Evolutionary conservation across 768 basidiomycete species (phyloP), one percentile per base, ranked within the genome.

Genomic region (Termitomyces sp.): DNA sequence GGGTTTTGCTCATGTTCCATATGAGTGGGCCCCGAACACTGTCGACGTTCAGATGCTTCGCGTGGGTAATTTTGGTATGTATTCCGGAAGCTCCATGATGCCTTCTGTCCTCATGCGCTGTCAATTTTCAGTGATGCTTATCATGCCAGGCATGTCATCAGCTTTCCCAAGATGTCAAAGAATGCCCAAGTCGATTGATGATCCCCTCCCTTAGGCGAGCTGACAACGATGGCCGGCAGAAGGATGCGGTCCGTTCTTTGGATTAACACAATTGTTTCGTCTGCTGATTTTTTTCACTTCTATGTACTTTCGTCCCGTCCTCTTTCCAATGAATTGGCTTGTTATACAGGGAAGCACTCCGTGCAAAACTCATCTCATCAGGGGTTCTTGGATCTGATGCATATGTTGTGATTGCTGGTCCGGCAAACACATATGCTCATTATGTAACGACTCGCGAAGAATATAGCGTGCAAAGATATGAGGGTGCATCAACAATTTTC

Each of bases 201-300:
- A 46, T 20, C n/a, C 9, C n/a, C 8, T 48, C 42, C n/a, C 24
- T 50, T 59, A 74, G 80, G 88, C 32, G 90, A 92, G 69, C 69
- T 90, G 57, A 92, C 90, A 6, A 92, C 90, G 3, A 92, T 92
- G 90, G 78, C 88, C 40, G 90, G 90, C 14, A 73, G 90, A 59
- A 80, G 90, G 42, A 76, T 92, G 56, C 80, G 89, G 86, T 88
- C 57, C 26, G 52, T 53, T 40, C n/a, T 30, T 40, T 42, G 18
- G n/a, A 24, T 26, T 36, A 20, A 6, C 44, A 45, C 22, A 24
- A 24, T 45, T 10, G 53, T 59, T 49, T 64, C 67, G 48, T 58
- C 65, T 54, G 63, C 64, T 64, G 66, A 69, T 59, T 54, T 40
- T 40, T 58, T 55, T 13, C 24, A 3, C 42, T 40, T 53, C 20